Evolutionary conservation across 371 early-diverging fungal genomes (phyloP).

Genomic region (Mortierella sp.): DNA sequence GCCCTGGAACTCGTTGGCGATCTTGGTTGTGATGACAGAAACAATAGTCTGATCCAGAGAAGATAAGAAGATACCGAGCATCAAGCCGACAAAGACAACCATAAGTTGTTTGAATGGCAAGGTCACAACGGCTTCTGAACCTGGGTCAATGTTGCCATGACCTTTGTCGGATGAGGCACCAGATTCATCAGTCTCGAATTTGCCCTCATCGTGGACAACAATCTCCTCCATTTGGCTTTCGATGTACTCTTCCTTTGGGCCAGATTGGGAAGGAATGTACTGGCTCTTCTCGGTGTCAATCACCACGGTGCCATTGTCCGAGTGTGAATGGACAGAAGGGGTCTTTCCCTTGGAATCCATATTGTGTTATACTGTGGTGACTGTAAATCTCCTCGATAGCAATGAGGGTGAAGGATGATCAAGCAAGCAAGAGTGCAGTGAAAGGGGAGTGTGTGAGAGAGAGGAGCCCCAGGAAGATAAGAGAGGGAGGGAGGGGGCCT

Average conservation of each 20-base stretch:
- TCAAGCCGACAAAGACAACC: constrained; percentile 57
- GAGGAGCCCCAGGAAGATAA: not conserved
- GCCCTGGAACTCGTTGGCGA: constrained; percentile 68
- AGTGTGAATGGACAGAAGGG: constrained; percentile 36
- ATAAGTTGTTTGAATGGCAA: constrained; percentile 47
- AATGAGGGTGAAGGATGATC: no score
- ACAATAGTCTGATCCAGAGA: constrained; percentile 83
- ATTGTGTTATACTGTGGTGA: not conserved
- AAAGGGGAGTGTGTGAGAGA: not conserved
- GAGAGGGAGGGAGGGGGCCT: not conserved
- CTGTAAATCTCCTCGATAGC: no score
- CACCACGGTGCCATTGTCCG: constrained; percentile 39
- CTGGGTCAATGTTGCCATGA: constrained; percentile 30
- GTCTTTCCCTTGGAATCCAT: constrained; percentile 31
- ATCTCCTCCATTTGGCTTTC: constrained; percentile 22
- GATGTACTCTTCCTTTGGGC: constrained; percentile 5
- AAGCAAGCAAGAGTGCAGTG: no score
- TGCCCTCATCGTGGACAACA: not conserved
- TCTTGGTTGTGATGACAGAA: constrained; percentile 65
- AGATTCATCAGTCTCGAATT: constrained; percentile 9
- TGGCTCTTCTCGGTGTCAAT: constrained; percentile 30
- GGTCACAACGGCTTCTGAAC: constrained; percentile 9
- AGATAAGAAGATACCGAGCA: constrained; percentile 73
- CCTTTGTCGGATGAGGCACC: constrained; percentile 19
- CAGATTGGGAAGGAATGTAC: not conserved